Evolutionary conservation across 2,329 filamentous ascomycete species (phyloP), one percentile per base, ranked within the genome.

Genomic region (Pseudogymnoascus sp.): DNA sequence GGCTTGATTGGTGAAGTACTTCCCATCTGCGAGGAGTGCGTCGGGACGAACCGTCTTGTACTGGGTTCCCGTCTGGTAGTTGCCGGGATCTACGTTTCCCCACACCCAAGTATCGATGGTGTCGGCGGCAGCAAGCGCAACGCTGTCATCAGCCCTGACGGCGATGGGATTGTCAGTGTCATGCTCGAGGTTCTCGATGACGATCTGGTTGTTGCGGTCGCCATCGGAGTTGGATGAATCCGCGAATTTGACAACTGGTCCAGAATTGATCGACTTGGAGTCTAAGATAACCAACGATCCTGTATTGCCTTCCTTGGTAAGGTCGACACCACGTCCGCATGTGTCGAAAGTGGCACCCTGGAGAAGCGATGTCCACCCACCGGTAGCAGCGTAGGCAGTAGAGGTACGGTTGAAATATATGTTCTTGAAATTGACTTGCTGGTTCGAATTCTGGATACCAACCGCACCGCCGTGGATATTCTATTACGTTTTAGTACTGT

Each of bases 401-500:
- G 41, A 48, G n/a, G 3, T 18, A 3, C 41, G 41, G n/a, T 48
- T 48, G n/a, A 48, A 48, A 28, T 48, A 48, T 23, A 48, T 48
- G 23, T 48, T 48, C 23, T 48, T 48, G 41, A 48, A 48, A 15
- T 48, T 48, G 2, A 48, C 41, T 73, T 94, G 89, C 75, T 94
- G 89, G 74, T 85, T 90, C 58, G 89, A 38, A n/a, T 33, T 23
- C n/a, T 59, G 45, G 13, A 61, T 61, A 30, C 60, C 60, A 19
- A 60, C 33, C 9, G 21, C 77, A 30, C 88, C 88, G 21, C 87
- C 88, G 57, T 85, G 19, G 18, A 61, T 41, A 13, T 30, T 48
- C 41, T 48, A 18, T 13, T 28, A 28, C 18, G 2, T 28, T 3
- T 48, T 48, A 48, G 41, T 48, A 28, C 3, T 48, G n/a, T 12